A percentile compares a stretch with the other conserved stretches of the same genome.
phyloP scores from a whole-genome alignment of 1,139 yeast genomes.

The Taphrina betulina region DNA sequence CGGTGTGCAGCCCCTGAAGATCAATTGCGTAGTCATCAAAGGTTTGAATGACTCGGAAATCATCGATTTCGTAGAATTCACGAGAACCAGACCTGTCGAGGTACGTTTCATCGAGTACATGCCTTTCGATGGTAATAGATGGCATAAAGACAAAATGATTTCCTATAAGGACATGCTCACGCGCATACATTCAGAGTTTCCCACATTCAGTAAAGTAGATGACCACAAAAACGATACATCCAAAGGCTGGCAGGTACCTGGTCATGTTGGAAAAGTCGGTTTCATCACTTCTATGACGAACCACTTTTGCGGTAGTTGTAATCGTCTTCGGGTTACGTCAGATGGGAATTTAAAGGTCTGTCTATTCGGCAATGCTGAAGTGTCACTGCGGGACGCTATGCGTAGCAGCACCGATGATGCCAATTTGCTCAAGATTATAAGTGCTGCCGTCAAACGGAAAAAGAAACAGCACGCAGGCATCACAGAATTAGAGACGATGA shows the following conservation, averaged over 20 bases:
- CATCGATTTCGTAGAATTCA: conserved; percentile 49
- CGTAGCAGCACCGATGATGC: conserved; percentile 44
- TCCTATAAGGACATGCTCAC: conserved; percentile 49
- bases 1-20: conserved; percentile 50
- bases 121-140: conserved; percentile 57
- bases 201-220: conserved; percentile 34
- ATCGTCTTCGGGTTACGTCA: conserved; percentile 51
- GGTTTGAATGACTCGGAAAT: conserved; percentile 55
- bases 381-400: conserved; percentile 50
- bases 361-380: conserved; percentile 54
- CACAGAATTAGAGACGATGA: conserved; percentile 49
- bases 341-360: conserved; percentile 57
- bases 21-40: conserved; percentile 53
- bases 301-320: conserved; percentile 54
- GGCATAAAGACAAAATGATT: conserved; percentile 50
- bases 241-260: conserved; percentile 48
- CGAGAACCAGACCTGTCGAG: conserved; percentile 48
- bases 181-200: conserved; percentile 43
- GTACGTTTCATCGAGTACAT: conserved; percentile 56
- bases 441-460: conserved; percentile 49
- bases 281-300: conserved; percentile 57
- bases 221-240: conserved; percentile 48
- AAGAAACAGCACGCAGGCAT: conserved; percentile 54
- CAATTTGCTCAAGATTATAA: conserved; percentile 46
- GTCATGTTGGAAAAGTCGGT: conserved; percentile 50